These are phyloP conservation scores for Diaporthe nobilis DNA, from an alignment of 2,329 filamentous ascomycete species.

Conservation along the genomic window DNA sequence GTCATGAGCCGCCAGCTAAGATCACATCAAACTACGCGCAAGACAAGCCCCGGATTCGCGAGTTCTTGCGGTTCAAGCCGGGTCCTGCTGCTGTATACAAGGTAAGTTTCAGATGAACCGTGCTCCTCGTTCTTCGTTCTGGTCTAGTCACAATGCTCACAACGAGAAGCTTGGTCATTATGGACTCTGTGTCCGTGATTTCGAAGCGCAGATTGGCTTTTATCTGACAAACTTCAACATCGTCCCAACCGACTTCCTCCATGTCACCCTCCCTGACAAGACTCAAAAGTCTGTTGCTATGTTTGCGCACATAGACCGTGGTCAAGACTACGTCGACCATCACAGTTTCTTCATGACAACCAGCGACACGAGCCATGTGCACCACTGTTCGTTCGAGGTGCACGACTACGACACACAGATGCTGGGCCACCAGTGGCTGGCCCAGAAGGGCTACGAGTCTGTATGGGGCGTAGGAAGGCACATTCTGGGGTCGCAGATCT, in stretches of 20 bases:
- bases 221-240: background rate
- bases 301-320: background rate
- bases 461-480: conserved; percentile 75
- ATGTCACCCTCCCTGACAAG: background rate
- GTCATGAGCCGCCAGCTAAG: background rate
- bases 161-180: background rate
- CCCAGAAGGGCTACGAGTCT: conserved; percentile 63
- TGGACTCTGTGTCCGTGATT: background rate
- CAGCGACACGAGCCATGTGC: conserved; percentile 55
- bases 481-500: conserved; percentile 72
- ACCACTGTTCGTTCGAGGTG: conserved; percentile 70
- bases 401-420: conserved; percentile 73
- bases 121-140: background rate
- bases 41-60: background rate
- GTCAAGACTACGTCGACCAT: conserved; percentile 10
- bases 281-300: background rate
- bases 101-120: background rate
- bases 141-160: background rate
- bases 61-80: background rate
- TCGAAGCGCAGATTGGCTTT: background rate
- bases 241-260: background rate
- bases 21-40: background rate
- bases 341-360: conserved; percentile 12
- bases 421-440: conserved; percentile 72
- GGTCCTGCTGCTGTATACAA: background rate